Conservation (phyloP, 1,139 yeast species). For the Sugiyamaella castrensis region DNA sequence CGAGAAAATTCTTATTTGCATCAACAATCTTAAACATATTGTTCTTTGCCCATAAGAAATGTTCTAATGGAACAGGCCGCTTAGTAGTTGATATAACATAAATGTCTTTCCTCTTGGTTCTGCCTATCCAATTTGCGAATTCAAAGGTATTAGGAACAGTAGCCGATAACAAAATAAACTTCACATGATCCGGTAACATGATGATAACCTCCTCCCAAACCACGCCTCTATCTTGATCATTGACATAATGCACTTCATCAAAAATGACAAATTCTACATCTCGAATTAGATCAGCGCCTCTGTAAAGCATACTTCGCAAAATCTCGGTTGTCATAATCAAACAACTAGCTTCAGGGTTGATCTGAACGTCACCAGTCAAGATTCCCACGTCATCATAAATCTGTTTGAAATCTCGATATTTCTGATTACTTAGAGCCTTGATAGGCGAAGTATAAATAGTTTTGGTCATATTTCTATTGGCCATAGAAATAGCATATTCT, state of each 20-base stretch:
- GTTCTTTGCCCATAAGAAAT: slow-evolving; percentile 74
- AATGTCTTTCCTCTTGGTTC: slow-evolving; percentile 93
- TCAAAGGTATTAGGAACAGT: slow-evolving; percentile 97
- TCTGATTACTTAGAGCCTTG: slow-evolving; percentile 89
- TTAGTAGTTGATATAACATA: slow-evolving; percentile 94
- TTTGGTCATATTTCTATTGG: slow-evolving; percentile 83
- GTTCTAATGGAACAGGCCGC: slow-evolving; percentile 93
- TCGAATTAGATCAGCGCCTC: slow-evolving; percentile 94
- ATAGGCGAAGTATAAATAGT: slow-evolving; percentile 93
- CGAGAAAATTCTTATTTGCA: slow-evolving; percentile 65
- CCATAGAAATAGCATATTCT: slow-evolving; percentile 93
- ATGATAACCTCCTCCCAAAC: slow-evolving; percentile 99
- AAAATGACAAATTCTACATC: slow-evolving; percentile 97
- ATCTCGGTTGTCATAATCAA: slow-evolving; percentile 97
- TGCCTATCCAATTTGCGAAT: slow-evolving; percentile 97
- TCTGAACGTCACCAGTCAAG: slow-evolving; percentile 97
- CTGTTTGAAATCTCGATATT: slow-evolving; percentile 85
- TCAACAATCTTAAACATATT: slow-evolving; percentile 69
- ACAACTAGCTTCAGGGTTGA: slow-evolving; percentile 95
- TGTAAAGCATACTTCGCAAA: slow-evolving; percentile 87
- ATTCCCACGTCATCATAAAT: slow-evolving; percentile 90
- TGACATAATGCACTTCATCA: slow-evolving; percentile 97
- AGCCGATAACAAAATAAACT: slow-evolving; percentile 83
- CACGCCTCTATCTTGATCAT: slow-evolving; percentile 96
- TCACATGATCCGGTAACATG: slow-evolving; percentile 93